Evolutionary conservation across 192 early-diverging fungal genomes (phyloP), one percentile per base, ranked within the genome.

Genomic region (Pilaira anomala): DNA sequence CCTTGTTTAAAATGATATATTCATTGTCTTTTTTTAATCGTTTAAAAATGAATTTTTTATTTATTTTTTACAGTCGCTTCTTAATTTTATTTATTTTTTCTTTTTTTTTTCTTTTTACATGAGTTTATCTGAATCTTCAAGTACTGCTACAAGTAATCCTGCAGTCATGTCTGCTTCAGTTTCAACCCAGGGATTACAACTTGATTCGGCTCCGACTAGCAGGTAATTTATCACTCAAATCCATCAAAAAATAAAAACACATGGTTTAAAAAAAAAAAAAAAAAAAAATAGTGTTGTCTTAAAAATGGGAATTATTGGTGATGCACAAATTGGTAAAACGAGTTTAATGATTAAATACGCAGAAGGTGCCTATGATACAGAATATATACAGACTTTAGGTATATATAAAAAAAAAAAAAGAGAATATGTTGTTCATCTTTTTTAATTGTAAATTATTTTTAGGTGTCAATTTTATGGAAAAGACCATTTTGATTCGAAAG

Each of bases 381-480:
- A 94, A 63, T 96, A 96, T 74, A 93, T 95, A 50, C 95, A 96
- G 68, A 98, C 95, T 26, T 76, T 98, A 22, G 95, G 89, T 88
- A 78, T 46, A 3, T 41, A 29, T 18, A 54, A 56, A 30, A 54
- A 54, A 50, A 55, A 62, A 63, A 71, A 62, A 56, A 2, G 13
- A 53, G n/a, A 53, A 18, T 9, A 54, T 18, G 29, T 12, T 13
- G 0, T 21, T 33, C 4, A 19, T 30, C 40, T 41, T 57, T 40
- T 36, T 36, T 40, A 12, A 3, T 41, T 36, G 28, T n/a, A n/a
- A n/a, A 39, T 22, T 48, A 30, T 66, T 24, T 16, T 18, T 60
- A 91, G 91, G 95, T 60, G 91, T 98, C 42, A 95, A 95, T 66
- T 96, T 96, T 66, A 91, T 96, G 90, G 95, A 98, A 73, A 98